These are phyloP conservation scores for Micromonas commoda DNA, from an alignment of 139 green algal species.

Conservation along the genomic window DNA sequence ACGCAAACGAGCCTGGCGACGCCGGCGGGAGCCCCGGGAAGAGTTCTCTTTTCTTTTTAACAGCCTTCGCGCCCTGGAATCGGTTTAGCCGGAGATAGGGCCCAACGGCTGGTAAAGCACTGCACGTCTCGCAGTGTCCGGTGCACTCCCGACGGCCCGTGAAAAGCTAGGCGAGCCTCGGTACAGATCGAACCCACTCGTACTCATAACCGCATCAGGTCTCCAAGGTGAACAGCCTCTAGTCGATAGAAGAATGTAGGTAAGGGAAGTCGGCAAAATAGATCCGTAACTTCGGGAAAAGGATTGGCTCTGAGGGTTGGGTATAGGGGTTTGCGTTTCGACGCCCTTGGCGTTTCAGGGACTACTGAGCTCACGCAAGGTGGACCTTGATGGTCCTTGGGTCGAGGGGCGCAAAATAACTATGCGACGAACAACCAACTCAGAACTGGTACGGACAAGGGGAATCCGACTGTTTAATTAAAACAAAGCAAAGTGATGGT, in stretches of 20 bases:
- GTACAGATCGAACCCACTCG: conserved; percentile 69
- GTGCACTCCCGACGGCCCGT: conserved; percentile 75
- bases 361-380: conserved; percentile 54
- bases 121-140: conserved; percentile 74
- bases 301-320: conserved; percentile 90
- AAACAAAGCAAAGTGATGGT: conserved; percentile 93
- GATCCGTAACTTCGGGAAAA: conserved; percentile 94
- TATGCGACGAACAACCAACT: conserved; percentile 79
- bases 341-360: conserved; percentile 54
- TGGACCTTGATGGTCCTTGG: conserved; percentile 49
- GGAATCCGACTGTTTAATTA: conserved; percentile 97
- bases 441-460: conserved; percentile 93
- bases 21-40: conserved; percentile 71
- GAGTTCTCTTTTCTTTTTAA: conserved; percentile 96
- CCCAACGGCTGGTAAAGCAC: conserved; percentile 76
- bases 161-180: conserved; percentile 73
- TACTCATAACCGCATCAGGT: conserved; percentile 95
- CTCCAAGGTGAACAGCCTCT: conserved; percentile 94
- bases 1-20: conserved; percentile 76
- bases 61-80: conserved; percentile 76
- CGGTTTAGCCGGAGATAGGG: conserved; percentile 81
- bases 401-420: conserved; percentile 60
- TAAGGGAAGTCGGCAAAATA: conserved; percentile 95
- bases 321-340: conserved; percentile 59
- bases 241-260: conserved; percentile 91